Base-by-base conservation (phyloP, 257 asterid species). In the Rehmannia glutinosa region DNA sequence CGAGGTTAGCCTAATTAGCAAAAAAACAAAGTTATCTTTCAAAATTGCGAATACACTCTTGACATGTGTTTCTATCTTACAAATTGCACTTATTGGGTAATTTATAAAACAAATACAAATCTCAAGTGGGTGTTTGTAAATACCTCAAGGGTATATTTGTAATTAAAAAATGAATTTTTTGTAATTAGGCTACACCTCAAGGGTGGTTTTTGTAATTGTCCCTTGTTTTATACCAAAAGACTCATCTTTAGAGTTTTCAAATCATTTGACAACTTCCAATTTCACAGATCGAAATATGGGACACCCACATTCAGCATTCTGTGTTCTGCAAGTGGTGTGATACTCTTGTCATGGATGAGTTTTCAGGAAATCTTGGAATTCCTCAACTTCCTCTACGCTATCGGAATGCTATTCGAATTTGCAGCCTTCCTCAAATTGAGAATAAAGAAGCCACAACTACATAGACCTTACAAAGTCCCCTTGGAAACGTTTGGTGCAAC, bases 321-420 rank as follows among this genome's bases (percentile, higher is more conserved):
- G 70, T 90, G 90, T 64, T 93, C 98, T 2, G 98, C 97, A 66
- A 75, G 80, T 0, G 98, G 98, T 0, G 96, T 90, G 11, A 72
- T 93, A 72, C 62, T 93, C 80, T 49, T 93, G 57, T 90, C 98
- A 2, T 93, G 98, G 98, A 90, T 93, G 98, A 90, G 89, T 54
- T 93, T 93, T 72, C 97, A 93, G 21, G 97, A 93, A 71, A 93
- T 90, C 79, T 28, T 93, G 64, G 98, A 93, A 56, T 86, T 93
- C 74, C 95, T 93, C 15, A 93, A 93, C 80, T 93, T 93, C 80
- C 90, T 93, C 16, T 93, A 93, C 46, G 84, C 98, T 6, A 39
- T 88, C 0, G 98, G 97, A 43, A 93, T 90, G 97, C 80, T 90
- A 24, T 88, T 93, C 10, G 98, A 93, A 74, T 83, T 93, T 72